Percentiles rank a stretch among this genome's conserved stretches.
These are phyloP conservation scores for Fusarium sp. DNA, from an alignment of 2,329 filamentous ascomycete genomes.

Conservation along the genomic window DNA sequence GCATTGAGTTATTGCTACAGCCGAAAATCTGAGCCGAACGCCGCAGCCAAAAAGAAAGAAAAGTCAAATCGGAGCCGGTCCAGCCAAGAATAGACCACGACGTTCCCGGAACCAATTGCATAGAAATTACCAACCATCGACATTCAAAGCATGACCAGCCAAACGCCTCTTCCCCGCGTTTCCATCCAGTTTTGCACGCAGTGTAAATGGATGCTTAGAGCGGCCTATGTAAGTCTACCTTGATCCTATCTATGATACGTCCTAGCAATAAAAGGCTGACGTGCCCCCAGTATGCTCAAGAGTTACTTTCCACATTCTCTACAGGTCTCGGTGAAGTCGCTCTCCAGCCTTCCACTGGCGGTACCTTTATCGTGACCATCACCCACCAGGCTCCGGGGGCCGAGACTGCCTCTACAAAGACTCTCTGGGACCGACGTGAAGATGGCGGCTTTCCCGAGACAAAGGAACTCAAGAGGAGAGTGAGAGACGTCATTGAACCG, in stretches of 20 bases:
- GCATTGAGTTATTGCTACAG: conserved; percentile 13
- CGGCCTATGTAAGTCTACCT: conserved; percentile 76
- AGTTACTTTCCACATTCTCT: conserved; percentile 92
- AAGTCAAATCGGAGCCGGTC: conserved; percentile 15
- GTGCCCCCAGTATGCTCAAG: conserved; percentile 80
- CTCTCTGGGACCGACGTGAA: conserved; percentile 88
- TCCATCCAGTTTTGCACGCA: conserved; percentile 94
- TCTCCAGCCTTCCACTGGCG: conserved; percentile 85
- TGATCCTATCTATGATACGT: background rate
- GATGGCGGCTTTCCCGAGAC: conserved; percentile 95
- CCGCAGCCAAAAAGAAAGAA: conserved; percentile 3
- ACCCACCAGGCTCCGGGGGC: conserved; percentile 48
- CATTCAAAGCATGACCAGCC: conserved; percentile 21
- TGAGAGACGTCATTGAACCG: conserved; percentile 86
- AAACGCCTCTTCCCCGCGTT: conserved; percentile 68
- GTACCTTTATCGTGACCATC: conserved; percentile 82
- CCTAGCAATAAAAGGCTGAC: background rate
- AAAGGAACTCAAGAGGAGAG: conserved; percentile 86
- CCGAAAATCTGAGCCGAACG: conserved; percentile 10
- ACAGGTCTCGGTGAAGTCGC: conserved; percentile 87
- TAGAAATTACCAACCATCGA: background rate
- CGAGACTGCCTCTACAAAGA: conserved; percentile 51
- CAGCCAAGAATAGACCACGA: conserved; percentile 20
- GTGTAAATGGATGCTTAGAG: conserved; percentile 90
- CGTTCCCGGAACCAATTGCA: conserved; percentile 20